Conservation (phyloP, 495 filamentous ascomycete species). For the Parmelia sp. region DNA sequence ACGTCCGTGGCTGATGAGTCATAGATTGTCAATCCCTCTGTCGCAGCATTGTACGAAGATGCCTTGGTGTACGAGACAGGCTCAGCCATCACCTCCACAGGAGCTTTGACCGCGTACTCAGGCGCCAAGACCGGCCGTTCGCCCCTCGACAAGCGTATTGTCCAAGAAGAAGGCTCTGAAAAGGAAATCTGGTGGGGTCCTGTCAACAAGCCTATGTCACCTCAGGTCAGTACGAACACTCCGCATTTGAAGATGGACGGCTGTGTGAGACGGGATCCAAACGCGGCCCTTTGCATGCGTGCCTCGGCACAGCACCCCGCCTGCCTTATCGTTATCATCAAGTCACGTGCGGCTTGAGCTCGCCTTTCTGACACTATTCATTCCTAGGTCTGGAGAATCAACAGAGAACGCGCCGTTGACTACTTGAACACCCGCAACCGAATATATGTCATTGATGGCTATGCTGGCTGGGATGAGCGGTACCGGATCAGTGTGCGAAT, state of each 20-base stretch:
- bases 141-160: slow-evolving; percentile 92
- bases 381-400: slow-evolving; percentile 98
- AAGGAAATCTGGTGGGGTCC: slow-evolving; percentile 96
- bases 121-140: slow-evolving; percentile 97
- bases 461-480: slow-evolving; percentile 95
- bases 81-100: slow-evolving; percentile 90
- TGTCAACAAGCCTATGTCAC: slow-evolving; percentile 97
- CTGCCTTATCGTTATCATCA: slow-evolving; percentile 22
- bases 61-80: slow-evolving; percentile 97
- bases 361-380: slow-evolving; percentile 22
- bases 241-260: background rate
- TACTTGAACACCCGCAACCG: slow-evolving; percentile 98
- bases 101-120: slow-evolving; percentile 93
- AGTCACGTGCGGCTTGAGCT: slow-evolving; percentile 29
- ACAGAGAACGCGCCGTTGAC: slow-evolving; percentile 96
- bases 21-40: slow-evolving; percentile 83
- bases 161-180: slow-evolving; percentile 83
- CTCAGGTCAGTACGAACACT: slow-evolving; percentile 67
- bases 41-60: slow-evolving; percentile 96
- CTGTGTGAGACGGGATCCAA: background rate
- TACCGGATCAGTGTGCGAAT: slow-evolving; percentile 97
- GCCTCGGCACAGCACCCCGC: slow-evolving; percentile 28
- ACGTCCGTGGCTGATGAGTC: slow-evolving; percentile 10
- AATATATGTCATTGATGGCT: slow-evolving; percentile 98
- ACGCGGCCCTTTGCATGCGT: slow-evolving; percentile 13